phyloP scores from a whole-genome alignment of 2,329 filamentous ascomycete genomes.

The Hypocrella siamensis region DNA sequence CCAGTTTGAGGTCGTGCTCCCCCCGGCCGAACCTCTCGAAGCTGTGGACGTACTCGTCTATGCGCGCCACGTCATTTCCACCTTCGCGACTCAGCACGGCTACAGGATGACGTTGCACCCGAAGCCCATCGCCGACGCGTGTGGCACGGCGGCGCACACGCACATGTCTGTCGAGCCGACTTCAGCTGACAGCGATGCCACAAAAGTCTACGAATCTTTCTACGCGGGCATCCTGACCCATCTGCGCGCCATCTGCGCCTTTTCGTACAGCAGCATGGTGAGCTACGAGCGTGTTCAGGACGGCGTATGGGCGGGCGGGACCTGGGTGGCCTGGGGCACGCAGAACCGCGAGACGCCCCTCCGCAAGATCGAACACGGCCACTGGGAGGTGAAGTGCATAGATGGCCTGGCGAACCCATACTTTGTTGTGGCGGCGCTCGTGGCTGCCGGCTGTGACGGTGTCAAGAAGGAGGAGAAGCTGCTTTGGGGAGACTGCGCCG shows the following conservation, averaged over 20 bases:
- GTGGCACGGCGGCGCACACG: conserved; percentile 52
- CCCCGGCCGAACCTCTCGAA: conserved; percentile 43
- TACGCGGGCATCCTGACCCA: conserved; percentile 57
- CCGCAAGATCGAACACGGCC: conserved; percentile 46
- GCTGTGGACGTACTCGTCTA: conserved; percentile 60
- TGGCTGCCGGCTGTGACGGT: conserved; percentile 15
- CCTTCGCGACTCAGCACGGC: conserved; percentile 44
- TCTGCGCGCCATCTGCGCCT: conserved; percentile 49
- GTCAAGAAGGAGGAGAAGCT: conserved; percentile 19
- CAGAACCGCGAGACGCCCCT: conserved; percentile 67
- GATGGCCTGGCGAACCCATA: conserved; percentile 73
- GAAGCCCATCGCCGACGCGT: conserved; percentile 41
- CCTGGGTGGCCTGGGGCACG: conserved; percentile 66
- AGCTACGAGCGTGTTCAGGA: conserved; percentile 57
- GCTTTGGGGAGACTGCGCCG: conserved; percentile 34
- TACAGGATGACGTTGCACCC: conserved; percentile 60
- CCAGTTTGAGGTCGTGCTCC: conserved; percentile 65
- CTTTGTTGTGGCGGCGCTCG: conserved; percentile 28
- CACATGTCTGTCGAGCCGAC: conserved; percentile 50
- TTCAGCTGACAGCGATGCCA: conserved; percentile 12
- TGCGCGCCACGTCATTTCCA: conserved; percentile 51
- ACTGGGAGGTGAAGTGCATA: conserved; percentile 68
- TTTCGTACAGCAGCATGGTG: conserved; percentile 47
- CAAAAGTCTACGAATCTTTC: conserved; percentile 43
- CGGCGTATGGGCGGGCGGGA: conserved; percentile 62